Evolutionary conservation across 2,329 filamentous ascomycete species (phyloP).

Genomic region (Ophiocordyceps robertsii): DNA sequence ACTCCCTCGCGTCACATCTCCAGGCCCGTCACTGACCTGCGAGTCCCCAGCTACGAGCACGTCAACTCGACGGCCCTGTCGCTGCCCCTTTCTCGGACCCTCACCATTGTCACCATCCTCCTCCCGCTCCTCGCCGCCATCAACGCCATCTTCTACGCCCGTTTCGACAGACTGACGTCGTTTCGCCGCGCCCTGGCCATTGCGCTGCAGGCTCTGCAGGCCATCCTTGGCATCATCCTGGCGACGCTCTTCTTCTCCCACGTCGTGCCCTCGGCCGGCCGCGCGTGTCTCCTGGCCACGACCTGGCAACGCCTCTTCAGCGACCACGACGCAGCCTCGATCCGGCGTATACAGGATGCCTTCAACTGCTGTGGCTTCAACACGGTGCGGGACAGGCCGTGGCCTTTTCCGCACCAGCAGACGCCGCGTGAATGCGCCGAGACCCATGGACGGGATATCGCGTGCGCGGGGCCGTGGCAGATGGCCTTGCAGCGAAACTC

Average conservation of each 20-base stretch:
- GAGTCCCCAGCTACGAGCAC: no score
- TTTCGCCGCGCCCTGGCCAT: no score
- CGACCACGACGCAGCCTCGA: constrained; percentile 29
- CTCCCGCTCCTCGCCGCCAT: no score
- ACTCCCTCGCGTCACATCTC: no score
- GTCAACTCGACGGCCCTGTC: no score
- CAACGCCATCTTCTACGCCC: no score
- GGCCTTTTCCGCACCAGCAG: constrained; percentile 34
- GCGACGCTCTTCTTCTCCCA: constrained; percentile 8
- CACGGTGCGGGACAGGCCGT: constrained; percentile 39
- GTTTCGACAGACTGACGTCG: no score
- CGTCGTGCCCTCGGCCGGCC: constrained; percentile 3
- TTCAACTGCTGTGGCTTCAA: constrained; percentile 51
- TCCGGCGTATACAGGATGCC: constrained; percentile 46
- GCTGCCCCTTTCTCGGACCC: no score
- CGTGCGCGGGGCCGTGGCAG: constrained; percentile 39
- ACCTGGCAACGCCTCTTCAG: constrained; percentile 10
- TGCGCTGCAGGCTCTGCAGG: constrained; percentile 3
- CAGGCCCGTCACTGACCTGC: no score
- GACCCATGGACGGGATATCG: constrained; percentile 24
- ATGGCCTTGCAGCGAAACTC: constrained; percentile 14
- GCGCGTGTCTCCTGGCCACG: constrained; percentile 6
- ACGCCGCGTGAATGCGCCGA: constrained; percentile 23
- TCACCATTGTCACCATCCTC: no score
- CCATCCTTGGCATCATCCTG: constrained; percentile 3